Evolutionary conservation across 495 filamentous ascomycete genomes (phyloP).

Genomic region (Hypoxylon rickii): DNA sequence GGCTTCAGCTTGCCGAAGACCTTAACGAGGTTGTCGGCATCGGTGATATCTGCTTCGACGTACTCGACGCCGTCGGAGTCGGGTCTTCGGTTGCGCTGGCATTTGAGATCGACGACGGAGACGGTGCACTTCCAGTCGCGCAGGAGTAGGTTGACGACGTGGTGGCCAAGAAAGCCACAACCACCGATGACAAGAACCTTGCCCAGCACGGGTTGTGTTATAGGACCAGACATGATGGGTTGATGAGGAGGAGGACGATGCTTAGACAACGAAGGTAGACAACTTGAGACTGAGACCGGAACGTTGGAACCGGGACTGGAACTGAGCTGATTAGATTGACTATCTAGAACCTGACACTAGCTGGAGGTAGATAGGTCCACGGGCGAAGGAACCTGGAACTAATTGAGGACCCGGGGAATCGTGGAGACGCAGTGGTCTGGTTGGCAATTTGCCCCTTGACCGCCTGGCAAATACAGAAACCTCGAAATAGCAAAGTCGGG

Average conservation of each 20-base stretch:
- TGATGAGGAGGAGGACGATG: background rate
- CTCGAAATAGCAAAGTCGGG: background rate
- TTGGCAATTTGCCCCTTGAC: no score
- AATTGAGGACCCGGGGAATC: no score
- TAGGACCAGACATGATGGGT: slow-evolving; percentile 9
- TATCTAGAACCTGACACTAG: no score
- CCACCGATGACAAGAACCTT: slow-evolving; percentile 69
- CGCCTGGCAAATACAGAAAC: no score
- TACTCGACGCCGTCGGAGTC: slow-evolving; percentile 72
- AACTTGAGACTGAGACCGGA: no score
- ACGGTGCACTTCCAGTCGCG: slow-evolving; percentile 62
- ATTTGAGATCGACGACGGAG: slow-evolving; percentile 85
- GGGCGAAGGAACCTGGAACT: no score
- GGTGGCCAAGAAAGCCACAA: slow-evolving; percentile 72
- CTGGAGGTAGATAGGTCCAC: no score
- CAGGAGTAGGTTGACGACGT: slow-evolving; percentile 66
- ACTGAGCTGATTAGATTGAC: no score
- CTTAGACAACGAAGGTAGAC: no score
- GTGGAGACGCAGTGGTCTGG: no score
- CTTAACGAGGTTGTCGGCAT: slow-evolving; percentile 61
- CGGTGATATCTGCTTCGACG: slow-evolving; percentile 86
- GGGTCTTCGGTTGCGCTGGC: slow-evolving; percentile 72
- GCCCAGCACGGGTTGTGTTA: slow-evolving; percentile 52
- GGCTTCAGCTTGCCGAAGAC: slow-evolving; percentile 75
- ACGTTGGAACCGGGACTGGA: no score